Percentiles rank a stretch among this genome's conserved stretches.
phyloP scores from a whole-genome alignment of 2,329 filamentous ascomycete species.

The Chrysosporium queenslandicum region DNA sequence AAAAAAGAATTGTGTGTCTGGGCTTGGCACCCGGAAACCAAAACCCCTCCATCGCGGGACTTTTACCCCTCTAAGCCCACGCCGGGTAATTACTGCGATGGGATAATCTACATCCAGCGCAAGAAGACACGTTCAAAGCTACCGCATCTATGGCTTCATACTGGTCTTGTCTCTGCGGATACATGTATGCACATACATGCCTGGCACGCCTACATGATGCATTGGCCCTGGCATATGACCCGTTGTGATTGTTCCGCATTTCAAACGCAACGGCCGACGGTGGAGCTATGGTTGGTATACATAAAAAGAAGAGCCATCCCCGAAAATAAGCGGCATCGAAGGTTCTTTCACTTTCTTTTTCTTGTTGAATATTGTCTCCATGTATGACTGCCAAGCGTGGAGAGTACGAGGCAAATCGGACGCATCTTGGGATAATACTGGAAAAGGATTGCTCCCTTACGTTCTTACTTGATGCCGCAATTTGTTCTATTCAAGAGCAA shows the following conservation, averaged over 20 bases:
- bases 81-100: neutral
- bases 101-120: too few species aligned
- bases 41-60: too few species aligned
- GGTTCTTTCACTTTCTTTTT: neutral
- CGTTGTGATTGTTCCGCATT: neutral
- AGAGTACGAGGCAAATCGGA: neutral
- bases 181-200: neutral
- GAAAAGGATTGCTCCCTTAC: too few species aligned
- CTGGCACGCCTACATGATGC: too few species aligned
- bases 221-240: too few species aligned
- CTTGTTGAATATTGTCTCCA: too few species aligned
- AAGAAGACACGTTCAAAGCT: neutral
- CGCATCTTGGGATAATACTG: too few species aligned
- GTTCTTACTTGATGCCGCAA: too few species aligned
- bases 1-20: too few species aligned
- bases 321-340: neutral
- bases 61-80: neutral
- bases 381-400: too few species aligned
- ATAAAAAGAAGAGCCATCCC: neutral
- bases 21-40: neutral
- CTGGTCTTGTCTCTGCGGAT: neutral
- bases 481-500: too few species aligned
- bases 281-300: neutral
- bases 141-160: neutral
- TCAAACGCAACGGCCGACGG: neutral